These are phyloP conservation scores for Metarhizium brunneum DNA, from an alignment of 2,329 filamentous ascomycete species.

Conservation along the genomic window DNA sequence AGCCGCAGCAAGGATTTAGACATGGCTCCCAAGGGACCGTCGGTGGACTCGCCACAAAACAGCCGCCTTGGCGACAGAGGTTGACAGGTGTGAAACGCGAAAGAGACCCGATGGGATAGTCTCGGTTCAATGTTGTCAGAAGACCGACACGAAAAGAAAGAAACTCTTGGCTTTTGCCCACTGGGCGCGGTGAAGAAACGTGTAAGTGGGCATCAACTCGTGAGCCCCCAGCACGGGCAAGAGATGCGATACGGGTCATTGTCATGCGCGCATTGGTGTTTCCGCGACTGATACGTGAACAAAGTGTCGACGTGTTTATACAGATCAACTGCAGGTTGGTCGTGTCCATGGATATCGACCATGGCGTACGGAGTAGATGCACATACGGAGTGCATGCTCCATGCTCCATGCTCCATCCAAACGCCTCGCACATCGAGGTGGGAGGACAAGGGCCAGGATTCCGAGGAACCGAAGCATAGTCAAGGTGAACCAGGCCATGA, in stretches of 20 bases:
- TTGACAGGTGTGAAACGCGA: constrained; percentile 6
- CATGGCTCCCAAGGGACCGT: not conserved
- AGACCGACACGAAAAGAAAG: no score
- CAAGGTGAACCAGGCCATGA: not conserved
- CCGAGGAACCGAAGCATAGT: not conserved
- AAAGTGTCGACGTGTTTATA: not conserved
- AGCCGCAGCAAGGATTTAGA: not conserved
- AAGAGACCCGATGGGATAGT: not conserved
- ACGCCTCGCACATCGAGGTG: not conserved
- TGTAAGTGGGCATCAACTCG: constrained; percentile 1
- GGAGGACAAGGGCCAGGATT: not conserved
- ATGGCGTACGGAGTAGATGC: not conserved
- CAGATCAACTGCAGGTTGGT: not conserved
- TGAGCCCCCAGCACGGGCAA: not conserved
- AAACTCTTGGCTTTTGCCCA: not conserved
- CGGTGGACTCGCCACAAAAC: not conserved
- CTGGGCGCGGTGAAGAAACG: not conserved
- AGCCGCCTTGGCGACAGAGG: not conserved
- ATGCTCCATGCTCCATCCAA: no score
- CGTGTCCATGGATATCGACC: not conserved
- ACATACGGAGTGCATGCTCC: no score
- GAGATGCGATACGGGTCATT: not conserved
- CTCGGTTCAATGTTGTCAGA: no score
- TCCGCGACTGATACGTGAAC: not conserved
- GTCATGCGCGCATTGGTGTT: not conserved